Conservation (phyloP, 2,329 filamentous ascomycete species). For the Thielaviopsis musarum region DNA sequence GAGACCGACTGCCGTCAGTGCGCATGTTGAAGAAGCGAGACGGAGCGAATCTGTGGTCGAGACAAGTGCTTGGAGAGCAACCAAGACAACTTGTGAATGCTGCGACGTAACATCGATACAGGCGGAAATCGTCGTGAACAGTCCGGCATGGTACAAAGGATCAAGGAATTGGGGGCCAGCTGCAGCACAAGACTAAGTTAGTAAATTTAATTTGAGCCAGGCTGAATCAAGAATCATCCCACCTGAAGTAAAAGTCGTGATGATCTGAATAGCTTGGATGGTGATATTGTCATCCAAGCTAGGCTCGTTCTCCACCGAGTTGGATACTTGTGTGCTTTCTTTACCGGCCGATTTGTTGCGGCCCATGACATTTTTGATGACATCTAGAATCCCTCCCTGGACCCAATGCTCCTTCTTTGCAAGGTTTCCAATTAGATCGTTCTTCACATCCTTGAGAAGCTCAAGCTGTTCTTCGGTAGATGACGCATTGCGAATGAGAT, state of each 20-base stretch:
- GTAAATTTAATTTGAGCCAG: neutral
- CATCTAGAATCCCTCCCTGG: slow-evolving; percentile 47
- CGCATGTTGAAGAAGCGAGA: neutral
- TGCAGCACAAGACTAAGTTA: slow-evolving; percentile 20
- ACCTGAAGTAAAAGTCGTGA: slow-evolving; percentile 76
- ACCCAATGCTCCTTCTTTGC: slow-evolving; percentile 74
- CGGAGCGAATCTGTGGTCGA: neutral
- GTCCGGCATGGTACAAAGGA: slow-evolving; percentile 51
- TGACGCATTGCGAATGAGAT: neutral
- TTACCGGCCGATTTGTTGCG: neutral
- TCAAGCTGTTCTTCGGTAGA: slow-evolving; percentile 32
- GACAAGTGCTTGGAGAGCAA: slow-evolving; percentile 47
- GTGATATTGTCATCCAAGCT: slow-evolving; percentile 1
- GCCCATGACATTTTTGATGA: slow-evolving; percentile 19
- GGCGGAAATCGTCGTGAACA: slow-evolving; percentile 53
- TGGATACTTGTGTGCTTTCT: neutral
- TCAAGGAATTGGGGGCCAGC: slow-evolving; percentile 65
- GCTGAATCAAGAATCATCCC: slow-evolving; percentile 13
- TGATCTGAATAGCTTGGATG: slow-evolving; percentile 67
- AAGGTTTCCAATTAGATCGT: slow-evolving; percentile 74
- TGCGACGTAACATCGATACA: slow-evolving; percentile 50
- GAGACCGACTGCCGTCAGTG: neutral
- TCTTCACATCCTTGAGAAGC: slow-evolving; percentile 61
- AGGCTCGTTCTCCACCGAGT: neutral
- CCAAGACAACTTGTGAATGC: slow-evolving; percentile 49